phyloP scores from a whole-genome alignment of 768 basidiomycete species.

The Porpolomopsis calyptriformis region DNA sequence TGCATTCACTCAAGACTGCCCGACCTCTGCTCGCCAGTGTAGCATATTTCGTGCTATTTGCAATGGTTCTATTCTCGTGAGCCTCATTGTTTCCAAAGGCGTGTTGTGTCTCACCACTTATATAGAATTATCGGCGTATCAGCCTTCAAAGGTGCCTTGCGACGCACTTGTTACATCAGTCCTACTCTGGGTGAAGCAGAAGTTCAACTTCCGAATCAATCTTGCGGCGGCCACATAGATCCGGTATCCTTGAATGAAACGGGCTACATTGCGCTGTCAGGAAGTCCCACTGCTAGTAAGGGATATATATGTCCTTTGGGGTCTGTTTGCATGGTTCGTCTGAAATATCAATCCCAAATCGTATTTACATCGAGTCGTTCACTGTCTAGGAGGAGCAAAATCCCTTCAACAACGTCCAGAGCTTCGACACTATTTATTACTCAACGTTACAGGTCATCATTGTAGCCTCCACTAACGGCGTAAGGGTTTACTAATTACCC shows the following conservation, averaged over 20 bases:
- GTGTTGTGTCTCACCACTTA: neutral
- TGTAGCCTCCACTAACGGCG: conserved; percentile 69
- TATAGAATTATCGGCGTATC: conserved; percentile 86
- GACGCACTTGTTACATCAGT: conserved; percentile 49
- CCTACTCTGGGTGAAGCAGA: conserved; percentile 44
- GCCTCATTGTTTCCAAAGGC: conserved; percentile 17
- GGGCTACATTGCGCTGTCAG: conserved; percentile 27
- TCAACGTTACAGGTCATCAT: conserved; percentile 77
- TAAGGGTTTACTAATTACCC: conserved; percentile 26
- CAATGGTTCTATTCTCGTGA: conserved; percentile 79
- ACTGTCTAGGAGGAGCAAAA: conserved; percentile 48
- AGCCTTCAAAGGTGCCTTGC: conserved; percentile 78
- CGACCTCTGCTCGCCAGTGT: conserved; percentile 84
- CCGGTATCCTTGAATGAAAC: conserved; percentile 36
- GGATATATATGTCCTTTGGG: conserved; percentile 88
- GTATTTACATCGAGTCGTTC: neutral
- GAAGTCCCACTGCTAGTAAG: conserved; percentile 34
- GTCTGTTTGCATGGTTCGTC: conserved; percentile 63
- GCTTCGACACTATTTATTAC: conserved; percentile 83
- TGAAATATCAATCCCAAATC: neutral
- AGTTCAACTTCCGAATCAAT: conserved; percentile 38
- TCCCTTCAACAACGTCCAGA: conserved; percentile 53
- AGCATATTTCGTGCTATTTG: conserved; percentile 85
- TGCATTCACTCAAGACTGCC: conserved; percentile 85
- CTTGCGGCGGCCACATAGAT: conserved; percentile 78